phyloP scores from a whole-genome alignment of 192 early-diverging fungal species.

The Coemansia sp. region DNA sequence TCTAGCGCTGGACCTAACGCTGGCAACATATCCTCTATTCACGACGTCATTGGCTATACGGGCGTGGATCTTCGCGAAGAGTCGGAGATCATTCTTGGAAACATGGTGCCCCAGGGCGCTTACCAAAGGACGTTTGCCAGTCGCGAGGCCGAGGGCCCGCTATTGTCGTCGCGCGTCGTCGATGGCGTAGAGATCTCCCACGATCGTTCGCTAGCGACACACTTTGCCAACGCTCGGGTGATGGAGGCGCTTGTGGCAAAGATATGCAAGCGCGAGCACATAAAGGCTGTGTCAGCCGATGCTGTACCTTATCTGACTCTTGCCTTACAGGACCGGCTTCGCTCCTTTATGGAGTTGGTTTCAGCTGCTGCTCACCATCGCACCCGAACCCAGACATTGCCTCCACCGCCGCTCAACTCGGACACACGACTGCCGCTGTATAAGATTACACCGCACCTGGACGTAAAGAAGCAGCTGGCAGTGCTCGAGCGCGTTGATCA shows the following conservation, averaged over 20 bases:
- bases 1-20: slow-evolving; percentile 13
- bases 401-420: slow-evolving; percentile 61
- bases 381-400: slow-evolving; percentile 61
- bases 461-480: slow-evolving; percentile 69
- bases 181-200: slow-evolving; percentile 31
- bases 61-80: slow-evolving; percentile 76
- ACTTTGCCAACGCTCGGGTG: slow-evolving; percentile 18
- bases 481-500: slow-evolving; percentile 72
- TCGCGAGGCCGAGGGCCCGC: slow-evolving; percentile 10
- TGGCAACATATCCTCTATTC: slow-evolving; percentile 45
- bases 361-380: slow-evolving; percentile 73
- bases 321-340: slow-evolving; percentile 70
- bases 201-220: slow-evolving; percentile 22
- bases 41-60: slow-evolving; percentile 80
- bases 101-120: slow-evolving; percentile 25
- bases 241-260: slow-evolving; percentile 24
- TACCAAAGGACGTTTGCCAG: slow-evolving; percentile 12
- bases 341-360: slow-evolving; percentile 68
- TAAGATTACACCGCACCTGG: slow-evolving; percentile 66
- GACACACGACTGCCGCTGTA: slow-evolving; percentile 64
- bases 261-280: slow-evolving; percentile 19
- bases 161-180: slow-evolving; percentile 12
- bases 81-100: slow-evolving; percentile 62
- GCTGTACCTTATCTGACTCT: slow-evolving; percentile 66
- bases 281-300: slow-evolving; percentile 61